Percentiles rank a stretch among this genome's conserved stretches.
phyloP scores from a whole-genome alignment of 2,329 filamentous ascomycete genomes.

The Penicillium sp. region DNA sequence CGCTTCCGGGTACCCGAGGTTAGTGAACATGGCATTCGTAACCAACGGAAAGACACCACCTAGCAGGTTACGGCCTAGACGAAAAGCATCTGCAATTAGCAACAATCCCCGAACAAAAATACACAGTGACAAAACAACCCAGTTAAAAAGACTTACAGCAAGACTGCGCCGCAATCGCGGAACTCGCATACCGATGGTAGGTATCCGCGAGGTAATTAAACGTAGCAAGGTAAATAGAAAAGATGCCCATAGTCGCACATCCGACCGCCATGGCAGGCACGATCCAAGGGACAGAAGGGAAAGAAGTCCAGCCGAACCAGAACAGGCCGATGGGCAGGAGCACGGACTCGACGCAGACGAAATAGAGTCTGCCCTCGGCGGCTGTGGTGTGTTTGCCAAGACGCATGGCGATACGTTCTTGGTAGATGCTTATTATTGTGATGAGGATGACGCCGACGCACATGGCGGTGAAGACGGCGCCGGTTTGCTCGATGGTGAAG shows the following conservation, averaged over 20 bases:
- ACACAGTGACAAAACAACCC: background rate
- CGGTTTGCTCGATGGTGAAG: slow-evolving; percentile 65
- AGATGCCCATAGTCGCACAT: slow-evolving; percentile 79
- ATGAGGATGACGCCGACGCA: slow-evolving; percentile 63
- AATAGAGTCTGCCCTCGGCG: slow-evolving; percentile 78
- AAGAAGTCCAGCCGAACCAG: slow-evolving; percentile 72
- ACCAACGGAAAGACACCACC: slow-evolving; percentile 78
- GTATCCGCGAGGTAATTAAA: slow-evolving; percentile 93
- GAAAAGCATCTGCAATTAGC: background rate
- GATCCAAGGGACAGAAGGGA: slow-evolving; percentile 64
- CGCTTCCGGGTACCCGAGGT: slow-evolving; percentile 66
- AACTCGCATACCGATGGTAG: slow-evolving; percentile 80
- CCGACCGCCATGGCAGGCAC: slow-evolving; percentile 66
- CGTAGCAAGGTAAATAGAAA: slow-evolving; percentile 77
- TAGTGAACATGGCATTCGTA: slow-evolving; percentile 67
- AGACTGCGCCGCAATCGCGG: slow-evolving; percentile 78
- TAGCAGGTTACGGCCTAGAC: slow-evolving; percentile 64
- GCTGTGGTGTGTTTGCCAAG: slow-evolving; percentile 47
- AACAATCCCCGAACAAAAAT: slow-evolving; percentile 4
- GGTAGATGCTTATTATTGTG: slow-evolving; percentile 65
- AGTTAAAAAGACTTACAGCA: slow-evolving; percentile 54
- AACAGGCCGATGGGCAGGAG: slow-evolving; percentile 77
- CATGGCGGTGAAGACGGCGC: slow-evolving; percentile 71
- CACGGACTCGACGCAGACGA: slow-evolving; percentile 70
- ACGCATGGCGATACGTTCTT: slow-evolving; percentile 62